Base-by-base conservation (phyloP, 2,329 filamentous ascomycete species). In the Cadophora luteo-olivacea region DNA sequence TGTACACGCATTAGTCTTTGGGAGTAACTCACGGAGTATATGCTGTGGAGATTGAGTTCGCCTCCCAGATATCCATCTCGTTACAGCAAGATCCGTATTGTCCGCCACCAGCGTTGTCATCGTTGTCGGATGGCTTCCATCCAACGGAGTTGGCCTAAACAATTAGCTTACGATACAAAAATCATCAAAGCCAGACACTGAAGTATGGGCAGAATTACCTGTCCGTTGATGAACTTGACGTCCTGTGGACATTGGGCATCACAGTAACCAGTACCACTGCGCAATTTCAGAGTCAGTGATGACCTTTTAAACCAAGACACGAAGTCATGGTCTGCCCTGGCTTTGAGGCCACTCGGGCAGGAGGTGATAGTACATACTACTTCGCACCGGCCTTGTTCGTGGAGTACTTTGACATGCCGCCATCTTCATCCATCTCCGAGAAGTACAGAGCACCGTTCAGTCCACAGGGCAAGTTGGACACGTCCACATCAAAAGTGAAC, bases 371-470 rank as follows among this genome's bases (percentile, higher is more conserved):
- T 11, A 41, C 55, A 24, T 58, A 58, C 55, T 86, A 87, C 66
- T 82, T 81, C 7, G 88, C 87, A 70, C 89, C 89, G 45, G 84
- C 88, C 69, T 83, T 81, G 79, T 87, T 88, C 68, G 80, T 82
- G 0, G 82, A 74, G 74, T 84, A 86, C 74, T 81, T 82, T 69
- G 80, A 75, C 73, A 83, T 71, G 60, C 89, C 89, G 75, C 91
- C 90, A 72, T 90, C 86, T 4, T 82, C 81, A 32, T 87, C 84
- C 89, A 91, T 91, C 76, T 86, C 81, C 25, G 86, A 81, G 64
- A 91, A 84, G 81, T 92, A 92, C 49, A 92, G 81, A 57, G 90
- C 90, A 67, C 90, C 90, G 80, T 93, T 92, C 69, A 93, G 81
- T 72, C 91, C 91, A 76, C 91, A 93, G 70, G 87, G 86, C 36